Conservation (phyloP, 2,329 filamentous ascomycete species). For the Fusarium pseudonygamai region DNA sequence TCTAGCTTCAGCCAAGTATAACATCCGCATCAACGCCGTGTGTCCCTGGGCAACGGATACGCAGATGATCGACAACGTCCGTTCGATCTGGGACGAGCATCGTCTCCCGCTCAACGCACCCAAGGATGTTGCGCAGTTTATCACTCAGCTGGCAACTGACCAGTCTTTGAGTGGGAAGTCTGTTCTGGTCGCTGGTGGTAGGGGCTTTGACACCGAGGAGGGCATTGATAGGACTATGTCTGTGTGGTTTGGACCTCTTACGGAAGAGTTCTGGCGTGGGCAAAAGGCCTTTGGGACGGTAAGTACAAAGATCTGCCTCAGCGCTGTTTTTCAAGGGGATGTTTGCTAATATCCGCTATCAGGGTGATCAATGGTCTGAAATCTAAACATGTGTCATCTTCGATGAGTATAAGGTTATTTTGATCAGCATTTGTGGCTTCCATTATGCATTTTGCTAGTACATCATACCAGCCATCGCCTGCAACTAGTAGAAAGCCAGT, state of each 20-base stretch:
- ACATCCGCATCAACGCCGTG: not conserved
- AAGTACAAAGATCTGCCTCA: rapidly evolving
- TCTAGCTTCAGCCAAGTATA: rapidly evolving
- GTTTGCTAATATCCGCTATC: not conserved
- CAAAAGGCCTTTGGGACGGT: not conserved
- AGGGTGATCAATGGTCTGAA: not conserved
- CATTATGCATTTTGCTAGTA: too few species aligned
- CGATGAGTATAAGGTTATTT: not conserved
- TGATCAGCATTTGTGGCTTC: too few species aligned
- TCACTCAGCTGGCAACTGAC: not conserved
- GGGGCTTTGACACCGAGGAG: not conserved
- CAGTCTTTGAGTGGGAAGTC: not conserved
- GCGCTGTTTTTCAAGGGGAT: rapidly evolving
- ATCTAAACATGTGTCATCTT: rapidly evolving
- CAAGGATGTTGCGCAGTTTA: not conserved
- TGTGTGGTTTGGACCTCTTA: not conserved
- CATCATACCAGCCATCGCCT: rapidly evolving
- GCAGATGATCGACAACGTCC: not conserved
- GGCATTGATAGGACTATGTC: not conserved
- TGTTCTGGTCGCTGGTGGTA: not conserved
- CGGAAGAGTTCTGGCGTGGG: not conserved
- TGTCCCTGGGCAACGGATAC: constrained; percentile 4
- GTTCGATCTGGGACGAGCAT: not conserved
- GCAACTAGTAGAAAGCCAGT: not conserved
- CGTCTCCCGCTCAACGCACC: not conserved